Percentiles rank a stretch among this genome's conserved stretches.
phyloP scores from a whole-genome alignment of 306 rosid genomes.

The Benincasa hispida region DNA sequence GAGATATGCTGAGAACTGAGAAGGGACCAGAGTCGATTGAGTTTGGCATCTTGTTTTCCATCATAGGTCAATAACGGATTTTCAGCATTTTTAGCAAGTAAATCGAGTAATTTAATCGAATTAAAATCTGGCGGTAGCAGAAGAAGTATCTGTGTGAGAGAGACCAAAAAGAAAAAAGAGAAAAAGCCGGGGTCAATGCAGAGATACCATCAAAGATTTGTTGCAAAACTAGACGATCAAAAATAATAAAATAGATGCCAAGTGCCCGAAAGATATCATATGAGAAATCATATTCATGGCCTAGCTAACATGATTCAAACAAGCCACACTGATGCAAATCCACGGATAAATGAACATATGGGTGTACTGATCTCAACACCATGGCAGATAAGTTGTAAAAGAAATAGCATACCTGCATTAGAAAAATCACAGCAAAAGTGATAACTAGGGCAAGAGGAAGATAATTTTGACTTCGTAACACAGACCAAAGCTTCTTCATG shows the following conservation, averaged over 20 bases:
- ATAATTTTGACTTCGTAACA: slow-evolving; percentile 57
- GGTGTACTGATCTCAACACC: background rate
- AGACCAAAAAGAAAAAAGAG: background rate
- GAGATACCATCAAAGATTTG: background rate
- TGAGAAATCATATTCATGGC: background rate
- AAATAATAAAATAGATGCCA: background rate
- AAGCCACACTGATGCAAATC: background rate
- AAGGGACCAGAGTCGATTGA: background rate
- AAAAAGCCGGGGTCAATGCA: background rate
- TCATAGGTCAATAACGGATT: background rate
- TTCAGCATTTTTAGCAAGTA: background rate
- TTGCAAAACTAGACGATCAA: background rate
- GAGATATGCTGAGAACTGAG: background rate
- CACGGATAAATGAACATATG: background rate
- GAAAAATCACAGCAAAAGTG: slow-evolving; percentile 58
- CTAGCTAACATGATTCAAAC: background rate
- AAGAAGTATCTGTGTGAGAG: background rate
- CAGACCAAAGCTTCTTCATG: slow-evolving; percentile 26
- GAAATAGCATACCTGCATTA: slow-evolving; percentile 67
- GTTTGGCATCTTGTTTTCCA: background rate
- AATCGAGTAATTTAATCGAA: background rate
- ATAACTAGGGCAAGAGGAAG: slow-evolving; percentile 40
- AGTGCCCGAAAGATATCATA: background rate
- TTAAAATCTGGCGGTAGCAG: background rate
- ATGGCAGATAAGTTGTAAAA: slow-evolving; percentile 5